Base-by-base conservation (phyloP, 768 basidiomycete genomes). In the Trametes cingulata region DNA sequence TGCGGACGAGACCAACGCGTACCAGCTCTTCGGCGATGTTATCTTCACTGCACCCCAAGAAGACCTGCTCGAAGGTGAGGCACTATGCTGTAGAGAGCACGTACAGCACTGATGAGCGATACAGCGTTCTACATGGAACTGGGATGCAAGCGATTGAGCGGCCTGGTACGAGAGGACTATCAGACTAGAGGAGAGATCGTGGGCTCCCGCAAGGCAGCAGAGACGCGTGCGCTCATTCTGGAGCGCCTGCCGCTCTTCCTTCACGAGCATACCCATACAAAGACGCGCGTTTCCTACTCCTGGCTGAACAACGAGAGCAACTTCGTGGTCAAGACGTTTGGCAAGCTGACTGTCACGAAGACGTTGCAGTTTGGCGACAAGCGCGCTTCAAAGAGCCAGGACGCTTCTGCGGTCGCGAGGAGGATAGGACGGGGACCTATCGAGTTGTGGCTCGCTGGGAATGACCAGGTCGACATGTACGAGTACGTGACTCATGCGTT, bases 201-300 rank as follows among this genome's bases (percentile, higher is more conserved):
- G 40, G 72, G 78, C 40, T 77, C 81, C 0, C 81, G 78, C 62
- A 71, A 74, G 24, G 82, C 86, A 2, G 64, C 68, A 0, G 84
- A 87, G 10, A 80, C 80, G 10, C 84, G 85, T 2, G 66, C 77
- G 2, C 77, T 93, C 37, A 85, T 95, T 13, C 74, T 96, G 25
- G 91, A 98, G 73, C 78, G 95, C 33, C 76, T 97, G 19, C 92
- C 95, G 0, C 76, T 99, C 29, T 98, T 98, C 76, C 79, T 98
- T 5, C 89, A 96, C 52, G 96, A 98, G 67, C 90, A 95, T 56
- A 85, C 83, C 0, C 87, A 90, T 69, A 76, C 86, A 0, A 80
- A 78, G 20, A 83, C 85, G 0, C 77, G 76, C 37, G 80, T 91
- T 9, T 79, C 87, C 1, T 83, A 81, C 61, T 78, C 76, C 42